Evolutionary conservation across 179 eudicot genomes (phyloP).

Genomic region (Carnegiea gigantea): DNA sequence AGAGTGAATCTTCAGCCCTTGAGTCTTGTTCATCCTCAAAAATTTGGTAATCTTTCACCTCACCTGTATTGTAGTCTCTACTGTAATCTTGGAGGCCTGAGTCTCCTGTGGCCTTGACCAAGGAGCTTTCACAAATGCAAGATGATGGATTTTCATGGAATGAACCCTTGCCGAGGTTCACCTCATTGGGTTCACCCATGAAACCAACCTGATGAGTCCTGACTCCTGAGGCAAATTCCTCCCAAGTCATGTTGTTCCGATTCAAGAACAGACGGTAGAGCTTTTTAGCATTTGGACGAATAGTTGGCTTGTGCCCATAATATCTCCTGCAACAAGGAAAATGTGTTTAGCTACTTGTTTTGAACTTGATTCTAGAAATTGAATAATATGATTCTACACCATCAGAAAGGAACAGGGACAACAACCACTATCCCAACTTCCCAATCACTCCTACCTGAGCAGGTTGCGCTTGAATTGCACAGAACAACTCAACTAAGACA

Average conservation of each 20-base stretch:
- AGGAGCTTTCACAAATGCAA: conserved; percentile 61
- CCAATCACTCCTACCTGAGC: too few species aligned
- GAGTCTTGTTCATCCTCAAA: conserved; percentile 37
- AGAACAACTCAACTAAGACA: neutral
- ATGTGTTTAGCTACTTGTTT: conserved; percentile 6
- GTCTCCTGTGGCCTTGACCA: conserved; percentile 16
- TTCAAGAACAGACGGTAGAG: conserved; percentile 47
- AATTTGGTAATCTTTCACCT: conserved; percentile 31
- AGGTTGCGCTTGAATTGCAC: neutral
- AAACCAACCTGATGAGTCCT: conserved; percentile 58
- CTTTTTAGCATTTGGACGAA: conserved; percentile 83
- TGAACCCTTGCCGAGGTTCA: conserved; percentile 52
- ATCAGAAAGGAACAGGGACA: neutral
- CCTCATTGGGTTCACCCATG: conserved; percentile 86
- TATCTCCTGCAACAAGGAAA: conserved; percentile 58
- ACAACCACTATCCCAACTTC: too few species aligned
- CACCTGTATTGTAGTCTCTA: neutral
- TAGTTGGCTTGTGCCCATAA: conserved; percentile 83
- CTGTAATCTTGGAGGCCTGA: conserved; percentile 16
- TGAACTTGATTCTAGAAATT: neutral
- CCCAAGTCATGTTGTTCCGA: conserved; percentile 61
- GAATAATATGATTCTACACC: neutral
- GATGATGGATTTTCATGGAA: conserved; percentile 82
- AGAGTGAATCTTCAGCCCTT: conserved; percentile 23
- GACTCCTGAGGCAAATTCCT: conserved; percentile 48